Evolutionary conservation across 2,329 filamentous ascomycete species (phyloP).

Genomic region (Sarocladium oryzae): DNA sequence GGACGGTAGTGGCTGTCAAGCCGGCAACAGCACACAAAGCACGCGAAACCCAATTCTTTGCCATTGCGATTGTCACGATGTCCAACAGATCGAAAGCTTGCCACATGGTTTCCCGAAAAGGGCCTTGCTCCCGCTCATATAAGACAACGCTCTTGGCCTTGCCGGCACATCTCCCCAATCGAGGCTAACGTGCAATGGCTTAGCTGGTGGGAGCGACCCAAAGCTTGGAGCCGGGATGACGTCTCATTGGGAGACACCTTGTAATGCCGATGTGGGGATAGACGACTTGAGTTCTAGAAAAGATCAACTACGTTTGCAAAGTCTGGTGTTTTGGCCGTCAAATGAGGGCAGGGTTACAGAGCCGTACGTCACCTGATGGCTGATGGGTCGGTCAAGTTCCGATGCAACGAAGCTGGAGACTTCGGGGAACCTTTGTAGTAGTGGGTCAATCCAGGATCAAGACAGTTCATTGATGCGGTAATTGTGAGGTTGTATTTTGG

Average conservation of each 20-base stretch:
- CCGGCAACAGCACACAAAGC: background rate
- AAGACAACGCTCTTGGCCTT: background rate
- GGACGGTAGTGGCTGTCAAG: background rate
- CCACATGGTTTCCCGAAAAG: background rate
- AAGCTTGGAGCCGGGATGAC: constrained; percentile 1
- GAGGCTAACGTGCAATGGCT: background rate
- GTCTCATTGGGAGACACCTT: background rate
- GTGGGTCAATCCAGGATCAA: background rate
- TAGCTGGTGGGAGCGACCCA: background rate
- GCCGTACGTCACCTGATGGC: background rate
- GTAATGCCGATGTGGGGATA: background rate
- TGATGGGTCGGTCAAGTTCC: background rate
- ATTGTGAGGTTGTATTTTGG: too few species aligned
- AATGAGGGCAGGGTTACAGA: background rate
- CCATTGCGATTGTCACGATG: background rate
- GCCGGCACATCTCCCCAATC: background rate
- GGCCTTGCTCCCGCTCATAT: background rate
- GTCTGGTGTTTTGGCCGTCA: background rate
- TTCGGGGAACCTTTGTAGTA: background rate
- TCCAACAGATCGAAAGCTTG: background rate
- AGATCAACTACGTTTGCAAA: background rate
- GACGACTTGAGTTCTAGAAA: background rate
- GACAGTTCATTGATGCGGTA: background rate
- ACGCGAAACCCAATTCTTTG: background rate
- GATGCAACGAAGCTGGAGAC: background rate